Evolutionary conservation across 73 alveolate genomes (phyloP).

Genomic region (Paramecium sexaurelia): DNA sequence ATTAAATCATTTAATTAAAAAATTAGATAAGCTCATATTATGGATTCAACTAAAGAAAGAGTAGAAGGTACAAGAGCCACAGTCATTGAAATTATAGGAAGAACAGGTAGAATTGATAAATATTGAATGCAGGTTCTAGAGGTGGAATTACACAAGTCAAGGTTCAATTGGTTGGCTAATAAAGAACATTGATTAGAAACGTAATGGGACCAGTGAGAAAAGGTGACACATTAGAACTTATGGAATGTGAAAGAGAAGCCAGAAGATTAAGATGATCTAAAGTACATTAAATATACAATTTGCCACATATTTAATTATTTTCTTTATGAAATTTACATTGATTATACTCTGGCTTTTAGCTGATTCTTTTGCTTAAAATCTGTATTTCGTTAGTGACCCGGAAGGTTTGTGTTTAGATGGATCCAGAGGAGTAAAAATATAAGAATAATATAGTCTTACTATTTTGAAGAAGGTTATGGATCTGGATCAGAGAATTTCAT

Average conservation of each 20-base stretch:
- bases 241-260: conserved; percentile 99
- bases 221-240: conserved; percentile 97
- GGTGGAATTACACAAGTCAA: conserved; percentile 99
- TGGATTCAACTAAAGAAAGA: conserved; percentile 21
- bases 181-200: conserved; percentile 96
- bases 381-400: neutral
- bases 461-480: neutral
- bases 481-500: neutral
- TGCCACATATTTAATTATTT: conserved; percentile 25
- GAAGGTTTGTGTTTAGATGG: neutral
- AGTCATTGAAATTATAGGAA: conserved; percentile 63
- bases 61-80: conserved; percentile 63
- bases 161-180: conserved; percentile 81
- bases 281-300: neutral
- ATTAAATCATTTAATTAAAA: conserved; percentile 25
- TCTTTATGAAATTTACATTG: neutral
- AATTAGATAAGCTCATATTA: neutral
- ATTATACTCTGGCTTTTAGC: neutral
- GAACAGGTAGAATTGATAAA: conserved; percentile 49
- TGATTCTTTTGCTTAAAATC: neutral
- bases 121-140: conserved; percentile 92
- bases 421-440: neutral
- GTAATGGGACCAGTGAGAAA: conserved; percentile 99
- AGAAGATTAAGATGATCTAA: conserved; percentile 94
- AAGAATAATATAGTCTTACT: neutral